A percentile compares a stretch with the other conserved stretches of the same genome.
Conservation (phyloP, 2,329 filamentous ascomycete species). For the Colletotrichum eleusines region DNA sequence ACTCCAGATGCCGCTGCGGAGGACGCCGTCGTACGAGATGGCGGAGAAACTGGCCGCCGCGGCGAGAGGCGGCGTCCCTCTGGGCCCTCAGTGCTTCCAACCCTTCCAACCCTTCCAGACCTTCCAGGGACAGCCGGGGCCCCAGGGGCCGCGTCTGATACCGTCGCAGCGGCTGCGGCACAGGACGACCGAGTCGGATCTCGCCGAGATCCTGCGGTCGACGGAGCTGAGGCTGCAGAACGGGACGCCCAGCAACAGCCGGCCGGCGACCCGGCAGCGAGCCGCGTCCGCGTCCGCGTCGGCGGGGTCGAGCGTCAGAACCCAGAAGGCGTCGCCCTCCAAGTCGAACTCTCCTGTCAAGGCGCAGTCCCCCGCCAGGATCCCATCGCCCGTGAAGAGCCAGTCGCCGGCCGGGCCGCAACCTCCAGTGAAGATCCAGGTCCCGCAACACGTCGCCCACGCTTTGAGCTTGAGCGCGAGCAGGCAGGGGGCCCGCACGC, state of each 20-base stretch:
- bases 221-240: constrained; percentile 65
- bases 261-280: constrained; percentile 46
- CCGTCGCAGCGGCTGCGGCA: constrained; percentile 44
- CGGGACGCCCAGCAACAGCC: constrained; percentile 50
- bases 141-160: constrained; percentile 35
- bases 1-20: constrained; percentile 31
- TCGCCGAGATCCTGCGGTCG: constrained; percentile 64
- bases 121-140: constrained; percentile 30
- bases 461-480: not conserved
- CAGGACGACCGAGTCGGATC: constrained; percentile 59
- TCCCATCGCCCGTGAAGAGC: constrained; percentile 11
- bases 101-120: no score
- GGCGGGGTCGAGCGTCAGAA: constrained; percentile 37
- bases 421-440: constrained; percentile 6
- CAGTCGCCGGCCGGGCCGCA: not conserved
- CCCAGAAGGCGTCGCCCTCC: constrained; percentile 24
- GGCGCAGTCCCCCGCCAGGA: constrained; percentile 3
- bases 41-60: constrained; percentile 41
- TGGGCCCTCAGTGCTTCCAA: not conserved
- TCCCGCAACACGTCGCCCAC: constrained; percentile 14
- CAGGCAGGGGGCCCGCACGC: constrained; percentile 15
- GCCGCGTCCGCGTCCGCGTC: constrained; percentile 48
- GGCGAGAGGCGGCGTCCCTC: constrained; percentile 37
- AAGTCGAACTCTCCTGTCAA: constrained; percentile 20
- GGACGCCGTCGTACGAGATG: constrained; percentile 40